Base-by-base conservation (phyloP, 495 filamentous ascomycete genomes). In the Penicillium daleae region DNA sequence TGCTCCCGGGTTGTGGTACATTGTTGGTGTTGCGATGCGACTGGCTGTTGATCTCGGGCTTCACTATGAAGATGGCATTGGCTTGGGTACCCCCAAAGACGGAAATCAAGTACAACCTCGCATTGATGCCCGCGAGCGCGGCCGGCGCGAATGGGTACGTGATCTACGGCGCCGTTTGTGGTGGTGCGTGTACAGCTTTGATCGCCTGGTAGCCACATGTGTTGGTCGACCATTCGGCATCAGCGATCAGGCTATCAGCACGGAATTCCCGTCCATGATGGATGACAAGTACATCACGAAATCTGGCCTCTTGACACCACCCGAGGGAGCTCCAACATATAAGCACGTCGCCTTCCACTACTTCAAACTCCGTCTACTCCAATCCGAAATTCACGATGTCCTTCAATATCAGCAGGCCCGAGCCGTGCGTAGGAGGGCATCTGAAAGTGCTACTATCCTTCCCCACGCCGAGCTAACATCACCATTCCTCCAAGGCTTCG, bases 131-230 rank as follows among this genome's bases (percentile, higher is more conserved):
- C 82, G 81, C 50, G 85, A 94, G 76, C 83, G 85, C 54, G 93
- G 93, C 17, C 85, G 90, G 17, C 82, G 91, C 50, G 88, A 97
- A 78, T 98, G 92, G 85, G 82, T 91, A 22, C 88, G 94, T 24
- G 94, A 98, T 71, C 80, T 96, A 39, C 87, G 93, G 51, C 84
- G 94, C 61, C 85, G 94, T 29, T 79, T 98, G 21, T 98, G 94
- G 92, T 98, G 94, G 94, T 96, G 92, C 77, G 91, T 92, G 1
- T 98, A 98, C 72, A 93, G 91, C 32, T 90, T 97, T 63, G 94
- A 98, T 71, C 87, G 94, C 29, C 86, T 98, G 22, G 94, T 97
- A 54, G 90, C 89, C 62, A 91, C 92, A 17, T 97, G 93, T 63
- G 94, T 97, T 37, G 94, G 94, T 44, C 83, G 94, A 39, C 94